Evolutionary conservation across 2,329 filamentous ascomycete species (phyloP).

Genomic region (Ambrosiella cleistominuta): DNA sequence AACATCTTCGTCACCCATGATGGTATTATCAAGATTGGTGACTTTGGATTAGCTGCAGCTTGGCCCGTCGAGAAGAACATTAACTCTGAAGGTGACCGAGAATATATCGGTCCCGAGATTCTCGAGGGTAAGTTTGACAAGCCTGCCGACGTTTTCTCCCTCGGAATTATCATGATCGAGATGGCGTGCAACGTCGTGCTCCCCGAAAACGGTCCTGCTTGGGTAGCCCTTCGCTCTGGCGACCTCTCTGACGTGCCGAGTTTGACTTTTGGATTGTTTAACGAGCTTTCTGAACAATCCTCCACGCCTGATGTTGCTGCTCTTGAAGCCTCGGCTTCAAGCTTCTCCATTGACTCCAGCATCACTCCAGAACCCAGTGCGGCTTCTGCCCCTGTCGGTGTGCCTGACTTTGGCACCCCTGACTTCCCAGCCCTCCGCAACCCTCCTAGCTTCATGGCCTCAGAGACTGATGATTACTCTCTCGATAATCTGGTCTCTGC

Average conservation of each 20-base stretch:
- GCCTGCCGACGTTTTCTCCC: conserved; percentile 80
- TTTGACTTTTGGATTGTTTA: conserved; percentile 63
- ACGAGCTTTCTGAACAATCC: conserved; percentile 29
- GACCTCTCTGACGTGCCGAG: conserved; percentile 80
- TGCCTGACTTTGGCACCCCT: conserved; percentile 23
- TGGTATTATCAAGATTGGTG: conserved; percentile 66
- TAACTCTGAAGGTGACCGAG: conserved; percentile 84
- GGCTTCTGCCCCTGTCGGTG: not conserved
- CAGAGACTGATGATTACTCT: conserved; percentile 52
- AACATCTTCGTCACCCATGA: conserved; percentile 72
- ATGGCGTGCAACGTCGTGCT: conserved; percentile 87
- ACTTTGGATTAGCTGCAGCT: conserved; percentile 65
- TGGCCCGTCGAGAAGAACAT: conserved; percentile 63
- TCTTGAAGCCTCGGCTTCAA: conserved; percentile 1
- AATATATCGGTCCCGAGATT: conserved; percentile 91
- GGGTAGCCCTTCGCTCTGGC: conserved; percentile 76
- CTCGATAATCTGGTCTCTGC: conserved; percentile 70
- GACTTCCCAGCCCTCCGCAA: conserved; percentile 35
- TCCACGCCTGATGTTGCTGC: not conserved
- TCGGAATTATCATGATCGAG: conserved; percentile 88
- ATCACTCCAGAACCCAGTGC: not conserved
- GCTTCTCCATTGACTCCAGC: conserved; percentile 1
- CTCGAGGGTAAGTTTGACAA: conserved; percentile 75
- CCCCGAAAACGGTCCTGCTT: conserved; percentile 79
- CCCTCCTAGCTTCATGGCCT: conserved; percentile 79